These are phyloP conservation scores for Pyracantha coccinea DNA, from an alignment of 331 rosid species.

Conservation along the genomic window DNA sequence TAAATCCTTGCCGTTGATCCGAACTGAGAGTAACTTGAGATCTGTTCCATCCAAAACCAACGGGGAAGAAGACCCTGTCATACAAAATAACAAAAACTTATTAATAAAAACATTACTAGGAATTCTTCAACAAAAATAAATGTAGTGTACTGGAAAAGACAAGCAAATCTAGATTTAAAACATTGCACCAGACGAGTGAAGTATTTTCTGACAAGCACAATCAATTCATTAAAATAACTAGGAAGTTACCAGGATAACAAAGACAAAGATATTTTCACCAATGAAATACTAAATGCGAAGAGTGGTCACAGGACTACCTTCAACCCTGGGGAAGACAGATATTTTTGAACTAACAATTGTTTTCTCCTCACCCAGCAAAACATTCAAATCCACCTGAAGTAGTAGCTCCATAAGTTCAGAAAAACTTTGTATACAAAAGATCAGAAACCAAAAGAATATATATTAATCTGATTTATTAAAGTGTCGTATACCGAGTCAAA, in stretches of 20 bases:
- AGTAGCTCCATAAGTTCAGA: constrained; percentile 6
- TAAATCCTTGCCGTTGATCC: constrained; percentile 51
- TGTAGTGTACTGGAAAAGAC: background rate
- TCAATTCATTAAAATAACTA: background rate
- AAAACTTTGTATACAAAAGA: background rate
- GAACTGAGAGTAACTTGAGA: constrained; percentile 55
- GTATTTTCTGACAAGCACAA: background rate
- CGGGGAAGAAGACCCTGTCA: constrained; percentile 58
- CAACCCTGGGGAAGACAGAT: constrained; percentile 62
- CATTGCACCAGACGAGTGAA: background rate
- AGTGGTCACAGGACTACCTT: constrained; percentile 43
- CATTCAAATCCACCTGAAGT: constrained; percentile 73
- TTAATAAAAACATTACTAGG: background rate
- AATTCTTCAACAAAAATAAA: background rate
- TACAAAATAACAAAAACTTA: constrained; percentile 11
- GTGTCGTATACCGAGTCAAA: constrained; percentile 55
- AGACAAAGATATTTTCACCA: constrained; percentile 7
- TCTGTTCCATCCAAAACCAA: constrained; percentile 78
- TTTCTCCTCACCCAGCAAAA: constrained; percentile 80
- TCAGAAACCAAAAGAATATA: constrained; percentile 1
- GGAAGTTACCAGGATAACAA: background rate
- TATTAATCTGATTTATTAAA: background rate
- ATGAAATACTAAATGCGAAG: background rate
- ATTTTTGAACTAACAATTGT: constrained; percentile 76
- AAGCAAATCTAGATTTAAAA: background rate